Percentiles rank a stretch among this genome's conserved stretches.
Evolutionary conservation across 257 asterid genomes (phyloP).

Genomic region (Sherardia arvensis): DNA sequence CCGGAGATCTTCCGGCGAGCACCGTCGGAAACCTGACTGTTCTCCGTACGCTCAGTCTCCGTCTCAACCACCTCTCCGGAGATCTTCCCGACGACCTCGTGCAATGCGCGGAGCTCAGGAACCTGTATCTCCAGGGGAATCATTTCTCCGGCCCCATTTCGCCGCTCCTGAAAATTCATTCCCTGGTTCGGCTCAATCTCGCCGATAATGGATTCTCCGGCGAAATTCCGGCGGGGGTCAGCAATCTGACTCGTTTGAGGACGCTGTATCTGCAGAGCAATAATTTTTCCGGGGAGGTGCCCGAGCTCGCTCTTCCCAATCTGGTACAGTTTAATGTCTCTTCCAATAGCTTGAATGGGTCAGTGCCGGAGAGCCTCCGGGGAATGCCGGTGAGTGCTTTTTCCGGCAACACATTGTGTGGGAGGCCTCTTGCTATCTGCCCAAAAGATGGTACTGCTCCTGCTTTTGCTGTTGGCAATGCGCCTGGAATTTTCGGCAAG

Average conservation of each 20-base stretch:
- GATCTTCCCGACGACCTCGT: conserved; percentile 49
- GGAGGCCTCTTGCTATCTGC: conserved; percentile 46
- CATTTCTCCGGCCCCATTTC: conserved; percentile 41
- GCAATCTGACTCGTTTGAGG: conserved; percentile 56
- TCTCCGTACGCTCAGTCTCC: conserved; percentile 66
- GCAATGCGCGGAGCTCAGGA: conserved; percentile 38
- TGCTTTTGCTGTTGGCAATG: conserved; percentile 13
- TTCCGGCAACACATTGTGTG: conserved; percentile 58
- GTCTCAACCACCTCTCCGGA: conserved; percentile 63
- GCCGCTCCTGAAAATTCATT: conserved; percentile 22
- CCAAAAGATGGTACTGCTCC: conserved; percentile 8
- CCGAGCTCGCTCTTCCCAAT: conserved; percentile 40
- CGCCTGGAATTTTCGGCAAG: conserved; percentile 5
- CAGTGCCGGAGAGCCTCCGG: conserved; percentile 49
- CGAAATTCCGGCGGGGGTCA: conserved; percentile 31
- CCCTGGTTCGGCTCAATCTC: conserved; percentile 47
- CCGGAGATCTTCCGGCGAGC: conserved; percentile 36
- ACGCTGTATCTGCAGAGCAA: conserved; percentile 56
- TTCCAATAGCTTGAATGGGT: conserved; percentile 52
- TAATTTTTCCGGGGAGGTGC: conserved; percentile 42
- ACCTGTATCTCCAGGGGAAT: conserved; percentile 68
- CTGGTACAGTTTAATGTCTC: conserved; percentile 68
- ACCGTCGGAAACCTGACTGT: conserved; percentile 40
- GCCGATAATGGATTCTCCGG: conserved; percentile 61
- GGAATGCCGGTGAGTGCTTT: conserved; percentile 35